Conservation (phyloP, 768 basidiomycete genomes). For the Solioccasus polychromus region DNA sequence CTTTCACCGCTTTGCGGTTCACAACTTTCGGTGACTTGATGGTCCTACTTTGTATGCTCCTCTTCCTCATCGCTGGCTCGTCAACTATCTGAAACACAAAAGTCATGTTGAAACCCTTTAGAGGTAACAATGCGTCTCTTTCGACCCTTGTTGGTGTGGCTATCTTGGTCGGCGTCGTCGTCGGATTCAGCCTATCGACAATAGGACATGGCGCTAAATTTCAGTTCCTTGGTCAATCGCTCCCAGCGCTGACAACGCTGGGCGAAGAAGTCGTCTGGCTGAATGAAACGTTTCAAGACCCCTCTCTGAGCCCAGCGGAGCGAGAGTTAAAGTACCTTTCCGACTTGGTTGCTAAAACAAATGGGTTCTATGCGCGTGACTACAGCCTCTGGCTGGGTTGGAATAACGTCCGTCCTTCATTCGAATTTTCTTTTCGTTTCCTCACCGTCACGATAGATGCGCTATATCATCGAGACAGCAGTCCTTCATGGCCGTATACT, state of each 20-base stretch:
- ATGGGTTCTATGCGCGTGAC: slow-evolving; percentile 45
- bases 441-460: slow-evolving; percentile 32
- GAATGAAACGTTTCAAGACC: slow-evolving; percentile 4
- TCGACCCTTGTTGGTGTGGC: slow-evolving; percentile 17
- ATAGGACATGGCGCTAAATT: slow-evolving; percentile 12
- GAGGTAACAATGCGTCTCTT: not conserved
- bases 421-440: too few relatives aligned
- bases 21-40: too few relatives aligned
- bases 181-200: slow-evolving; percentile 25
- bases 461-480: slow-evolving; percentile 47
- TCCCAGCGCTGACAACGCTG: slow-evolving; percentile 10
- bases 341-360: slow-evolving; percentile 36
- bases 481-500: slow-evolving; percentile 42
- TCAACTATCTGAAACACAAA: not conserved
- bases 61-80: not conserved
- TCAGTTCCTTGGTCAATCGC: slow-evolving; percentile 14
- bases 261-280: slow-evolving; percentile 12
- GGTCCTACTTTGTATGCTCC: not conserved
- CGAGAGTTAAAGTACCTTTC: slow-evolving; percentile 31
- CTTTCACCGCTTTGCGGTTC: too few relatives aligned
- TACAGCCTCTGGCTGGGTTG: slow-evolving; percentile 49
- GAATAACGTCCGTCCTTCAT: slow-evolving; percentile 38
- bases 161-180: slow-evolving; percentile 26
- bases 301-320: slow-evolving; percentile 3
- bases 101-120: slow-evolving; percentile 8